These are phyloP conservation scores for Lignosus rhinocerotis DNA, from an alignment of 1,284 basidiomycete genomes.

Conservation along the genomic window DNA sequence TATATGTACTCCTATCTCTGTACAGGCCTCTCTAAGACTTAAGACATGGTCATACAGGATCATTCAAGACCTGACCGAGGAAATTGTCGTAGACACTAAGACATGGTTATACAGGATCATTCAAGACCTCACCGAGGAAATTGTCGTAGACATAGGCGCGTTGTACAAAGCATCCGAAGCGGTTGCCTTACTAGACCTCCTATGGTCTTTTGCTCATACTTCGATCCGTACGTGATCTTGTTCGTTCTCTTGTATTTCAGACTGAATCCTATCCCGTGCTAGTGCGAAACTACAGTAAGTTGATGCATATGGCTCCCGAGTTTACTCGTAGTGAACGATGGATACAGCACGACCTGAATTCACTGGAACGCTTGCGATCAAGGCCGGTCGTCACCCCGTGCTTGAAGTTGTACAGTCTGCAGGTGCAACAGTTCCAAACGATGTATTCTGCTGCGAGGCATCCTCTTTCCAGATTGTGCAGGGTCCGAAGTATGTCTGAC, in stretches of 20 bases:
- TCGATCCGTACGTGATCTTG: constrained; percentile 61
- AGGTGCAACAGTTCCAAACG: constrained; percentile 80
- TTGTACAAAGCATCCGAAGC: constrained; percentile 89
- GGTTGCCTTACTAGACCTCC: constrained; percentile 84
- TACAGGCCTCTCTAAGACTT: background rate
- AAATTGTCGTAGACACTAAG: constrained; percentile 55
- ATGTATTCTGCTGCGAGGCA: constrained; percentile 80
- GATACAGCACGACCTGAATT: constrained; percentile 82
- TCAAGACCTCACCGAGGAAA: constrained; percentile 63
- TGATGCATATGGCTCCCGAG: background rate
- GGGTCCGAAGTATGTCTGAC: constrained; percentile 74
- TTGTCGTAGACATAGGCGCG: constrained; percentile 67
- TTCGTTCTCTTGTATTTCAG: background rate
- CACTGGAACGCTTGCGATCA: constrained; percentile 82
- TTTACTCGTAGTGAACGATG: background rate
- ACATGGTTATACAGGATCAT: constrained; percentile 54
- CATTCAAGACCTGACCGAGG: constrained; percentile 67
- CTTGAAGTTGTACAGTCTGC: constrained; percentile 73
- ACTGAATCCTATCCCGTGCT: background rate
- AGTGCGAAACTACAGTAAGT: constrained; percentile 75
- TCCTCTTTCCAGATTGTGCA: constrained; percentile 88
- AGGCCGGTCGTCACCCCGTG: constrained; percentile 83
- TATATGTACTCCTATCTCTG: background rate
- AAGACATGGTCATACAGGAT: constrained; percentile 47
- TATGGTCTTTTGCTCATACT: constrained; percentile 83